A percentile compares a stretch with the other conserved stretches of the same genome.
Conservation (phyloP, 345 rosid genomes). For the Syzygium aqueum region DNA sequence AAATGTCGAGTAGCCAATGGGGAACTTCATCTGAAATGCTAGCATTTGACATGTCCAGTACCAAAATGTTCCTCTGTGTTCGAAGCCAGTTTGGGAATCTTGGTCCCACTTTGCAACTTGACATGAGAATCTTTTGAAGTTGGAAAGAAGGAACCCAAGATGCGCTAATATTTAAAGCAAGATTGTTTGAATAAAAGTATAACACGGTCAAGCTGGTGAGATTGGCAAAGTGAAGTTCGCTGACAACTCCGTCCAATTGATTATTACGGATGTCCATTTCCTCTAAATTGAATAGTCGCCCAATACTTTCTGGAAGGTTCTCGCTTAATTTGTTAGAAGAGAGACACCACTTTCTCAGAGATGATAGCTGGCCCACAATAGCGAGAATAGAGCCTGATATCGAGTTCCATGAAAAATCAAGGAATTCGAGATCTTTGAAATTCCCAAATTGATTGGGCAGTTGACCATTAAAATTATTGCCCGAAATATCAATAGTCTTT, state of each 20-base stretch:
- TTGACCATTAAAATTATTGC: not conserved
- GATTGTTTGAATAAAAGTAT: fast-evolving
- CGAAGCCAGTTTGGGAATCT: not conserved
- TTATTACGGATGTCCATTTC: not conserved
- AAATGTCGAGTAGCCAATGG: not conserved
- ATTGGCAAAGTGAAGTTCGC: not conserved
- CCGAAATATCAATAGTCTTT: not conserved
- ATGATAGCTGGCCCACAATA: fast-evolving
- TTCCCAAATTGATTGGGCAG: not conserved
- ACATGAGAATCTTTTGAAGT: not conserved
- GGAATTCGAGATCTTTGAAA: not conserved
- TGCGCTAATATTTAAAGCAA: not conserved
- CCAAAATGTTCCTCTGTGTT: not conserved
- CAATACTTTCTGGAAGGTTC: not conserved
- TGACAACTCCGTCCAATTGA: not conserved
- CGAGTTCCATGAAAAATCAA: not conserved
- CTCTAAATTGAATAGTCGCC: not conserved
- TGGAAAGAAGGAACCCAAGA: not conserved
- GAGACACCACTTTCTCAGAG: not conserved
- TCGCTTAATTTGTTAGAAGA: not conserved
- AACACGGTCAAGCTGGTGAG: not conserved
- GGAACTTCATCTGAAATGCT: not conserved
- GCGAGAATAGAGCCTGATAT: not conserved
- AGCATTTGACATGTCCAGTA: not conserved
- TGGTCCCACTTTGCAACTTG: not conserved